Conservation (phyloP, 805 yeast species). For the Kregervanrija delftensis region DNA sequence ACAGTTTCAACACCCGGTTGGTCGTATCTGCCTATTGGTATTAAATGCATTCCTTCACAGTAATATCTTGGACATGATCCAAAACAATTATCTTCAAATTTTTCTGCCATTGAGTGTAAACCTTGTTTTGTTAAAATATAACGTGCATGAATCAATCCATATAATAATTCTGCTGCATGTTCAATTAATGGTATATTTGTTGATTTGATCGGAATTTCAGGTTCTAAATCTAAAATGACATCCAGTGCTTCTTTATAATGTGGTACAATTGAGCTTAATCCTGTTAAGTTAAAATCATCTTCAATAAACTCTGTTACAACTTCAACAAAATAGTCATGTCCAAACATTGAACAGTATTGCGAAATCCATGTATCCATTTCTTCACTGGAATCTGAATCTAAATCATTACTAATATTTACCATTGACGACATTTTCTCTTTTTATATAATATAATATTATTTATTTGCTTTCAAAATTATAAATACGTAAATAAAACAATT, state of each 20-base stretch:
- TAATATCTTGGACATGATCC: constrained; percentile 87
- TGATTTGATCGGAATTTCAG: constrained; percentile 46
- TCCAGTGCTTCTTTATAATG: constrained; percentile 89
- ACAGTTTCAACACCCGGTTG: constrained; percentile 90
- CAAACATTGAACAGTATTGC: constrained; percentile 69
- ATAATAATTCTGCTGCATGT: constrained; percentile 85
- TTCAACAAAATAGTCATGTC: constrained; percentile 88
- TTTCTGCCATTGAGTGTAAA: constrained; percentile 84
- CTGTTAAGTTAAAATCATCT: constrained; percentile 94
- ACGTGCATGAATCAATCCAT: constrained; percentile 92
- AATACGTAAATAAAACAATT: too few species aligned
- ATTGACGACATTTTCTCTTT: too few species aligned
- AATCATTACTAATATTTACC: constrained; percentile 12
- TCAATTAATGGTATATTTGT: constrained; percentile 72
- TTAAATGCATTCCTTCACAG: constrained; percentile 83
- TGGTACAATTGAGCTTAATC: constrained; percentile 78
- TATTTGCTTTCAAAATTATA: too few species aligned
- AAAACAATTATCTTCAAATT: constrained; percentile 81
- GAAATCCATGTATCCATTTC: constrained; percentile 77
- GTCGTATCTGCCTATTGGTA: constrained; percentile 90
- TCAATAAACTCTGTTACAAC: constrained; percentile 90
- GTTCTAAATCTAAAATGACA: constrained; percentile 81
- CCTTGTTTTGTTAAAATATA: constrained; percentile 87
- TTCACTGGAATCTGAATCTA: constrained; percentile 30
- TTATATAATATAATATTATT: too few species aligned